Evolutionary conservation across 805 yeast genomes (phyloP).

Genomic region (Hanseniaspora clermontiae): DNA sequence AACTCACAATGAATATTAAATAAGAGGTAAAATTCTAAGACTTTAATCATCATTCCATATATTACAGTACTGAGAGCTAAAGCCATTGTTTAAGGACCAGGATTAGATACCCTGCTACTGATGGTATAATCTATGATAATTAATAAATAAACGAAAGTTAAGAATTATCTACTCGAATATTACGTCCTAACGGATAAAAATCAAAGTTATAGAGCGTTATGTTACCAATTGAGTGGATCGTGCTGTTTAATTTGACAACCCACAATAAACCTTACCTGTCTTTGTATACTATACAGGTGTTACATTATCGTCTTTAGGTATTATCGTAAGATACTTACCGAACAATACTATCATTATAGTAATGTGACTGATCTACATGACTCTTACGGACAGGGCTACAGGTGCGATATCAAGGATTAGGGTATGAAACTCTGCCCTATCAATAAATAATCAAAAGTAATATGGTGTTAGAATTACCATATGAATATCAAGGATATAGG

Average conservation of each 20-base stretch:
- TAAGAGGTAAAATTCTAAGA: constrained; percentile 3
- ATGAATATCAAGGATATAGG: constrained; percentile 1
- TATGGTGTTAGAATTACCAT: neutral
- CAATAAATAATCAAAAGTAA: constrained; percentile 10
- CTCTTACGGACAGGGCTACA: constrained; percentile 5
- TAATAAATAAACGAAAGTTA: constrained; percentile 2
- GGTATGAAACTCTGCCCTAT: neutral
- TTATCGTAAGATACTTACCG: neutral
- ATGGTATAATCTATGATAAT: constrained; percentile 1
- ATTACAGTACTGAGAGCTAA: neutral
- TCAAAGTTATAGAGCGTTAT: constrained; percentile 10
- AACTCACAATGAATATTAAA: neutral
- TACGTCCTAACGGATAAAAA: neutral
- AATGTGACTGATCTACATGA: constrained; percentile 8
- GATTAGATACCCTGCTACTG: constrained; percentile 8
- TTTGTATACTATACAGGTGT: constrained; percentile 1
- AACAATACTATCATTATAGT: neutral
- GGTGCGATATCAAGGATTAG: constrained; percentile 5
- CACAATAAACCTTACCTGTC: constrained; percentile 9
- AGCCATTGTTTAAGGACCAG: neutral
- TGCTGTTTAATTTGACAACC: constrained; percentile 11
- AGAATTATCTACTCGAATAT: constrained; percentile 8
- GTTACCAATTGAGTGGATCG: constrained; percentile 6
- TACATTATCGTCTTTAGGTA: constrained; percentile 7
- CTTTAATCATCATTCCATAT: neutral